phyloP scores from a whole-genome alignment of 208 protist genomes.

The Polymyxa betae region DNA sequence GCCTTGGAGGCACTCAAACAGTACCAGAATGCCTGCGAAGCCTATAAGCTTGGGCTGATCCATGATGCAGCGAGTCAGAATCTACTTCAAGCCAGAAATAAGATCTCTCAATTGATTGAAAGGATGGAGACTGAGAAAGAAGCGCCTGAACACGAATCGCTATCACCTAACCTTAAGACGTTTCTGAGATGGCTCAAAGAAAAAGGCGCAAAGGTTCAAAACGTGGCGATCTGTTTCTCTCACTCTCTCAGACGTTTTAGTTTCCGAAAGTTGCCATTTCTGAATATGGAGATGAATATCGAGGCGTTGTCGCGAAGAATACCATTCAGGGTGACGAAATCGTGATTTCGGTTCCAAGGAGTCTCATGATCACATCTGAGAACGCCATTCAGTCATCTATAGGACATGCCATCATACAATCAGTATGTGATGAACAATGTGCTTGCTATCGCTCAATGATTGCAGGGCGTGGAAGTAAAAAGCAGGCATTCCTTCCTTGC shows the following conservation, averaged over 20 bases:
- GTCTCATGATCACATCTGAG: slow-evolving; percentile 30
- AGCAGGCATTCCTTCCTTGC: slow-evolving; percentile 45
- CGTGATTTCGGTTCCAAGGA: slow-evolving; percentile 4
- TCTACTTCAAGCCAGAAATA: not conserved
- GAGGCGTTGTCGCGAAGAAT: not conserved
- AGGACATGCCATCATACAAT: not conserved
- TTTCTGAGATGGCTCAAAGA: slow-evolving; percentile 19
- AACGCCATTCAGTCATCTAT: slow-evolving; percentile 26
- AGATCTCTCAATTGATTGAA: not conserved
- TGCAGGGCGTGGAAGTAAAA: slow-evolving; percentile 41
- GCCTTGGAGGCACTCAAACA: not conserved
- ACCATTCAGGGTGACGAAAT: not conserved
- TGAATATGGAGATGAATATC: slow-evolving; percentile 33
- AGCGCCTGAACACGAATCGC: not conserved
- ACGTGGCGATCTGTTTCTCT: not conserved
- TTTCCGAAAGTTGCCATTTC: slow-evolving; percentile 1
- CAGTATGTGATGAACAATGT: not conserved
- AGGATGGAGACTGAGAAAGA: not conserved
- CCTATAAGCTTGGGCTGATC: slow-evolving; percentile 1
- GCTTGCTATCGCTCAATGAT: not conserved
- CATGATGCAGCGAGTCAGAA: not conserved
- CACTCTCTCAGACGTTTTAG: not conserved
- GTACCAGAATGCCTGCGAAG: not conserved
- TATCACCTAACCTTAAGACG: not conserved
- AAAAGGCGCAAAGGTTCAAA: not conserved